Evolutionary conservation across 495 filamentous ascomycete genomes (phyloP).

Genomic region (Daldinia concentrica): DNA sequence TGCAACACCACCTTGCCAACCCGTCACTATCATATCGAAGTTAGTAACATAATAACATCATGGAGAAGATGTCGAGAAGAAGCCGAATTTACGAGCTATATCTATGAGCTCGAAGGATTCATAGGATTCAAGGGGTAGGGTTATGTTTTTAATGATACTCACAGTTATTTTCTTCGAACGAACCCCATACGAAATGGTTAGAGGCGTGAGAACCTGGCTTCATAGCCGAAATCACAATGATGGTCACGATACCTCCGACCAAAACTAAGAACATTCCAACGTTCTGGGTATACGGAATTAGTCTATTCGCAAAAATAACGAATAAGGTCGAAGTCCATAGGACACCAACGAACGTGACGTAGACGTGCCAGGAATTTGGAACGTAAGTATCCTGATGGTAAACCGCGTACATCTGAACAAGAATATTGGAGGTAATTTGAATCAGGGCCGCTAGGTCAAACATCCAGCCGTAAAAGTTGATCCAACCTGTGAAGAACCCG

Average conservation of each 20-base stretch:
- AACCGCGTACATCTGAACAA: constrained; percentile 75
- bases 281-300: constrained; percentile 72
- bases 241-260: constrained; percentile 72
- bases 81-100: not conserved
- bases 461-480: constrained; percentile 77
- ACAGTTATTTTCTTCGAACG: constrained; percentile 65
- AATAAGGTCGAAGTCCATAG: constrained; percentile 71
- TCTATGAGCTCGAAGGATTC: not conserved
- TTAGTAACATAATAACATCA: constrained; percentile 5
- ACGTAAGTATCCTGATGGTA: constrained; percentile 70
- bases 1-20: constrained; percentile 76
- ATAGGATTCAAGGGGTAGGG: not conserved
- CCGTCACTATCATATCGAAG: constrained; percentile 54
- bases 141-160: constrained; percentile 2
- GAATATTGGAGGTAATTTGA: constrained; percentile 73
- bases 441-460: constrained; percentile 72
- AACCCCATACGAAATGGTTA: constrained; percentile 67
- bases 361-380: constrained; percentile 76
- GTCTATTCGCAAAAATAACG: constrained; percentile 75
- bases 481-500: constrained; percentile 82
- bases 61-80: not conserved
- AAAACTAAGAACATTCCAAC: constrained; percentile 75
- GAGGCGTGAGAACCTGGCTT: constrained; percentile 66
- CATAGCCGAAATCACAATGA: constrained; percentile 80
- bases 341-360: constrained; percentile 72